Conservation (phyloP, 1,284 basidiomycete genomes). For the Sporisorium exsertum region DNA sequence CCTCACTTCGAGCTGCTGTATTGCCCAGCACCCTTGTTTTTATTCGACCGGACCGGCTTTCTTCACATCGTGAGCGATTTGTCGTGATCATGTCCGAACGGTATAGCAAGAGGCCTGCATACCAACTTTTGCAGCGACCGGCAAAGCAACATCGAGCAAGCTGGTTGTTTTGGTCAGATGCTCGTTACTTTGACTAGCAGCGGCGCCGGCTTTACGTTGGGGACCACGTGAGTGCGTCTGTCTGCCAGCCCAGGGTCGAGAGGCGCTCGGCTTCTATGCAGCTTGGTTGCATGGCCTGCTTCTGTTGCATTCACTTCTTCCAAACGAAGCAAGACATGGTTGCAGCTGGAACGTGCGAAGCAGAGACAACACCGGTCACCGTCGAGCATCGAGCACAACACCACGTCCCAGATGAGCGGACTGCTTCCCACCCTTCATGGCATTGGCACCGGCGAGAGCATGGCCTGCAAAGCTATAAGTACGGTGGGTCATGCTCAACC, state of each 20-base stretch:
- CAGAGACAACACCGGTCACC: not conserved
- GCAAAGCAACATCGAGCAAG: not conserved
- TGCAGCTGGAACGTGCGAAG: not conserved
- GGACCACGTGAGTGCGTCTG: not conserved
- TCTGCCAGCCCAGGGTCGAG: too few species aligned
- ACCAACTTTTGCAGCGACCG: not conserved
- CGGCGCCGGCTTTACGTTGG: not conserved
- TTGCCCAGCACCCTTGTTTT: not conserved
- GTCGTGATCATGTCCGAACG: not conserved
- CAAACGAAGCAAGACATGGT: not conserved
- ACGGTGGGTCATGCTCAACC: not conserved
- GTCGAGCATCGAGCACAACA: not conserved
- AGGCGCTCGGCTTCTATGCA: not conserved
- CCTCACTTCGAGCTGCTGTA: not conserved
- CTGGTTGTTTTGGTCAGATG: not conserved
- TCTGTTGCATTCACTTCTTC: not conserved
- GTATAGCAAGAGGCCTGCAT: not conserved
- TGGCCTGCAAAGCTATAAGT: not conserved
- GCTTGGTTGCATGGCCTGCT: not conserved
- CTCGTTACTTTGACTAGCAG: not conserved
- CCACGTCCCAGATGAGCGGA: not conserved
- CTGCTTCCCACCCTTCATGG: not conserved
- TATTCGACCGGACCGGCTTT: constrained; percentile 4
- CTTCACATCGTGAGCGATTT: not conserved
- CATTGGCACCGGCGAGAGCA: too few species aligned